These are phyloP conservation scores for Malassezia arunalokei DNA, from an alignment of 1,284 basidiomycete genomes.

Conservation along the genomic window DNA sequence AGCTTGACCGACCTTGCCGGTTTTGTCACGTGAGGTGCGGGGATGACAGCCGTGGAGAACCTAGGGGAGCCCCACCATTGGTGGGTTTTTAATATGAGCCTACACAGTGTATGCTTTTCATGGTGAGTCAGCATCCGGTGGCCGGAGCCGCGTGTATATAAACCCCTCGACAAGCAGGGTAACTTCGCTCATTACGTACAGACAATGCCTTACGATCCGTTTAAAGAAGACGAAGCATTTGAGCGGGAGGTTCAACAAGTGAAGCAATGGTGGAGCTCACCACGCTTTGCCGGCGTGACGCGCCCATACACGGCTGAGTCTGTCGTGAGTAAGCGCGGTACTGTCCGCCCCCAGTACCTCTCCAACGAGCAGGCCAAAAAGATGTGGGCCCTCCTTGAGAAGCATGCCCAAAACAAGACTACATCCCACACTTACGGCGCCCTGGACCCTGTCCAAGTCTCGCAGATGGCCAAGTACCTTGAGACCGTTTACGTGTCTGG, in stretches of 20 bases:
- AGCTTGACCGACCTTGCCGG: background rate
- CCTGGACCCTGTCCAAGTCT: constrained; percentile 84
- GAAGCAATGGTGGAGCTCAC: constrained; percentile 81
- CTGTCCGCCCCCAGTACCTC: constrained; percentile 71
- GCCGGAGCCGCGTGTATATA: background rate
- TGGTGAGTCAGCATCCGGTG: too few species aligned
- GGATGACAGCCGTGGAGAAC: too few species aligned
- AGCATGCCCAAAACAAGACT: constrained; percentile 50
- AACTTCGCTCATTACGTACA: too few species aligned
- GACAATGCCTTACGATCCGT: constrained; percentile 16
- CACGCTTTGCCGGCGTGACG: constrained; percentile 69
- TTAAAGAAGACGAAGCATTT: constrained; percentile 51
- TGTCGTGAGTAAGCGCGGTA: constrained; percentile 87
- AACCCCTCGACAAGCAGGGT: background rate
- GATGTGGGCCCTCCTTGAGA: constrained; percentile 60
- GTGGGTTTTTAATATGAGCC: too few species aligned
- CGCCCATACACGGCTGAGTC: constrained; percentile 85
- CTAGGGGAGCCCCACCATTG: too few species aligned
- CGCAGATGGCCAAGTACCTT: constrained; percentile 48
- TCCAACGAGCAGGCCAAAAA: constrained; percentile 78
- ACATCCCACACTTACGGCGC: constrained; percentile 92
- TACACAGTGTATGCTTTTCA: too few species aligned
- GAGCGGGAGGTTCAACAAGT: constrained; percentile 68
- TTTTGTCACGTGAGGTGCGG: constrained; percentile 1
- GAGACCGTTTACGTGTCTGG: constrained; percentile 47